Evolutionary conservation across 2,329 filamentous ascomycete genomes (phyloP), one percentile per base, ranked within the genome.

Genomic region (Trichoderma sp.): DNA sequence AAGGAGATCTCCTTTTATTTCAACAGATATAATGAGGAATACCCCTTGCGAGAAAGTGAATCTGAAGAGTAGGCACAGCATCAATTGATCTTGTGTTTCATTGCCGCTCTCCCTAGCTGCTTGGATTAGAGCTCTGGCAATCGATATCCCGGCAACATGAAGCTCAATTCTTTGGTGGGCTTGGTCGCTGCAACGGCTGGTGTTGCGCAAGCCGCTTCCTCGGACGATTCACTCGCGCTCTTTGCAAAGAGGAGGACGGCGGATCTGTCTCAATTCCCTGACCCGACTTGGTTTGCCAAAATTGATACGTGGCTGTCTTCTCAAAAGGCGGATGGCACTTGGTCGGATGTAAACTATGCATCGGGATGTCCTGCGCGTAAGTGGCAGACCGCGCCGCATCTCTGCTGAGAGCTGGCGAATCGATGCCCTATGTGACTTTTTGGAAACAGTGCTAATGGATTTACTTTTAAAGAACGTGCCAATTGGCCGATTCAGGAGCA

Each of bases 401-500:
- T 28, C n/a, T 34, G 36, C n/a, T 12, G 18, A 24, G 26, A 39
- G 26, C 56, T 32, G 39, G n/a, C n/a, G n/a, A n/a, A n/a, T n/a
- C n/a, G 5, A n/a, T 18, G 6, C 11, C 8, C 21, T 8, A 39
- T 32, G 24, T 24, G n/a, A 14, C 3, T n/a, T 30, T 21, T 21
- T 12, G 3, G 6, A 24, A n/a, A 28, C 3, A 14, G 18, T 71
- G 11, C 53, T 73, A 26, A 60, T 26, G 8, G 12, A 4, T 24
- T 15, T 60, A 6, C 18, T 28, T 24, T 70, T 28, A 4, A 18
- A 76, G 76, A 72, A 63, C 74, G 75, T 30, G 76, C 76, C 63
- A 76, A 77, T 47, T 77, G 76, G 76, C 75, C 75, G 2, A 74
- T 75, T 11, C 76, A 76, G 66, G 71, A 74, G 47, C 76, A 77